Evolutionary conservation across 257 asterid species (phyloP).

Genomic region (Nyctanthes arbortristis): DNA sequence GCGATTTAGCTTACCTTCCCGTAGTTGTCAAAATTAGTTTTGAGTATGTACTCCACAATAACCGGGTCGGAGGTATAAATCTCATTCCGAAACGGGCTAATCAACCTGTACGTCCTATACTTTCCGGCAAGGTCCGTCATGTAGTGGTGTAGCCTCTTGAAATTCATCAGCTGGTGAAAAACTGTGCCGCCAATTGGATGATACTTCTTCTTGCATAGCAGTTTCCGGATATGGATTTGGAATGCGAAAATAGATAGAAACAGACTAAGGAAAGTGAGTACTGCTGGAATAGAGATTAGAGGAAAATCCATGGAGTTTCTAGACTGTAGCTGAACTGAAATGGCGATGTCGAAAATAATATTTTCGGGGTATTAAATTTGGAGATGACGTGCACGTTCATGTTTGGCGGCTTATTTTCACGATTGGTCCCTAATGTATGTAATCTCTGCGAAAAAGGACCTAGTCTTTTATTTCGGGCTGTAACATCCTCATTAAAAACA

Average conservation of each 20-base stretch:
- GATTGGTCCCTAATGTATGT: too few relatives aligned
- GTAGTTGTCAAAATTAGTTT: slow-evolving; percentile 59
- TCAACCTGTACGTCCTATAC: slow-evolving; percentile 57
- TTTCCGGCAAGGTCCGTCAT: slow-evolving; percentile 62
- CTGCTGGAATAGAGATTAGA: slow-evolving; percentile 16
- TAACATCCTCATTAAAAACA: too few relatives aligned
- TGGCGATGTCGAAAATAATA: neutral
- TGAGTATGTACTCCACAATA: slow-evolving; percentile 67
- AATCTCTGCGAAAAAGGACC: too few relatives aligned
- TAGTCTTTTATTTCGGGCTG: too few relatives aligned
- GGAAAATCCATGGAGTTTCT: slow-evolving; percentile 23
- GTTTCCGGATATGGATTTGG: slow-evolving; percentile 20
- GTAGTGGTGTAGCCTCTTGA: slow-evolving; percentile 59
- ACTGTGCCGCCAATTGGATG: slow-evolving; percentile 71
- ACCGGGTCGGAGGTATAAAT: slow-evolving; percentile 65
- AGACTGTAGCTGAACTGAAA: neutral
- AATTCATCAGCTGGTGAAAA: slow-evolving; percentile 54
- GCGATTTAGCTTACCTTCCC: slow-evolving; percentile 47
- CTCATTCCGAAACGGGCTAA: slow-evolving; percentile 53
- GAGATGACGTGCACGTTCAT: neutral
- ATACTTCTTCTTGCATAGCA: slow-evolving; percentile 36
- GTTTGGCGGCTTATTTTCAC: too few relatives aligned
- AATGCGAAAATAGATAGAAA: slow-evolving; percentile 22
- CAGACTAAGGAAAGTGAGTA: slow-evolving; percentile 25
- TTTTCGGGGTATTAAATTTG: too few relatives aligned